Evolutionary conservation across 2,329 filamentous ascomycete species (phyloP).

Genomic region (Cytospora mali): DNA sequence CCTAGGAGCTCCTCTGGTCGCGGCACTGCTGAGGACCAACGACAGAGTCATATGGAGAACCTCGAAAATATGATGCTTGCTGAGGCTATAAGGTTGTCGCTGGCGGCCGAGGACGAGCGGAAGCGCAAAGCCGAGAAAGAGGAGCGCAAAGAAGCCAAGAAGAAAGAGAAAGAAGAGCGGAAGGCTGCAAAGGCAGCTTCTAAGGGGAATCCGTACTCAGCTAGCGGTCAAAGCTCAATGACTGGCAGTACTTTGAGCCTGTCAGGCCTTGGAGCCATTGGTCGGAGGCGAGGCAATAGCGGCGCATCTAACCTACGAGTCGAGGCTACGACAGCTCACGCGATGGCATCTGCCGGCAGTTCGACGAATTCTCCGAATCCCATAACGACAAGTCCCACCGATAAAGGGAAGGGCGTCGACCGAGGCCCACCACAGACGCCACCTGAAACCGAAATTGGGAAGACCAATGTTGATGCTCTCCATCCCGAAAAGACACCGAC

Average conservation of each 20-base stretch:
- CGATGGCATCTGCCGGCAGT: conserved; percentile 43
- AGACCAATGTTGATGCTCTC: conserved; percentile 31
- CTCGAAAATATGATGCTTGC: conserved; percentile 98
- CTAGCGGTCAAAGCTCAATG: conserved; percentile 49
- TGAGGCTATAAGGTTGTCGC: conserved; percentile 87
- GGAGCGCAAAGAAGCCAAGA: conserved; percentile 79
- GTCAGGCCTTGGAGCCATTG: conserved; percentile 56
- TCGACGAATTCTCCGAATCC: conserved; percentile 32
- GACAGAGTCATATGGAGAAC: conserved; percentile 70
- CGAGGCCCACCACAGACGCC: conserved; percentile 42
- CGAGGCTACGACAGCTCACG: conserved; percentile 55
- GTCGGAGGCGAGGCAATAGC: conserved; percentile 62
- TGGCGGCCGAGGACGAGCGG: conserved; percentile 94
- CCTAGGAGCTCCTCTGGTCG: conserved; percentile 38
- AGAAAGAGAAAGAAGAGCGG: conserved; percentile 80
- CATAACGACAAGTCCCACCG: conserved; percentile 32
- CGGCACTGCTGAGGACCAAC: conserved; percentile 36
- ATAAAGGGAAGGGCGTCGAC: conserved; percentile 73
- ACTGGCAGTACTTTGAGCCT: conserved; percentile 69
- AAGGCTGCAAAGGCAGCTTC: conserved; percentile 70
- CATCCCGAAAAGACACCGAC: conserved; percentile 28
- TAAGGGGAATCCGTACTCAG: conserved; percentile 43
- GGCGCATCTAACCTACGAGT: conserved; percentile 60
- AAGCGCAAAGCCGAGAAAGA: conserved; percentile 83
- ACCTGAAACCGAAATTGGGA: conserved; percentile 31